Percentiles rank a stretch among this genome's conserved stretches.
Conservation (phyloP, 306 rosid genomes). For the Betula pendula region DNA sequence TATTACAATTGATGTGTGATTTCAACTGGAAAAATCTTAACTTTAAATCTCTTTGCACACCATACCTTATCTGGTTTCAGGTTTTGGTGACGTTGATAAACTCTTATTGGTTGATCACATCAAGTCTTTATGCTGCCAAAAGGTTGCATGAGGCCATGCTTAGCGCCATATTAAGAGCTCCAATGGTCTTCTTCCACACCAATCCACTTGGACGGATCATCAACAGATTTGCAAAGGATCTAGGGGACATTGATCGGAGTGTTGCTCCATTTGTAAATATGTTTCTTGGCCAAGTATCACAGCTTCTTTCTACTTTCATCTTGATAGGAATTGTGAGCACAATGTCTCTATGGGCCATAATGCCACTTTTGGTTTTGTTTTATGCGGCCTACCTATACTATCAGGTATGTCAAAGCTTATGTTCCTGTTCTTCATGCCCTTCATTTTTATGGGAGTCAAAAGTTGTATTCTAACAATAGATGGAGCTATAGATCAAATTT, state of each 20-base stretch:
- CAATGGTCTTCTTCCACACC: slow-evolving; percentile 90
- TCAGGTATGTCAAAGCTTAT: slow-evolving; percentile 57
- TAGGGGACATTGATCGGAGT: slow-evolving; percentile 87
- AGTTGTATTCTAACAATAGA: neutral
- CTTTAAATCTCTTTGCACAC: neutral
- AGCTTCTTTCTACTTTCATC: slow-evolving; percentile 81
- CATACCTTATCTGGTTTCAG: slow-evolving; percentile 43
- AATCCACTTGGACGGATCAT: slow-evolving; percentile 91
- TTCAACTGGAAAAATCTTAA: neutral
- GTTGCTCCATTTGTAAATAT: slow-evolving; percentile 74
- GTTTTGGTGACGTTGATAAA: slow-evolving; percentile 69
- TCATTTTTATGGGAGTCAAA: slow-evolving; percentile 13
- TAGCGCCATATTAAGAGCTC: slow-evolving; percentile 77
- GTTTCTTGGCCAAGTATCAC: slow-evolving; percentile 79
- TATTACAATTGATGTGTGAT: neutral
- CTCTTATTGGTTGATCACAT: slow-evolving; percentile 76
- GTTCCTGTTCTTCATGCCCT: slow-evolving; percentile 1
- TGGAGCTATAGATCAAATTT: neutral
- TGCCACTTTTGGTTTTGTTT: slow-evolving; percentile 86
- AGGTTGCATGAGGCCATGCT: slow-evolving; percentile 91
- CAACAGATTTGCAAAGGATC: slow-evolving; percentile 93
- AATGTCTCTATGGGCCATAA: slow-evolving; percentile 90
- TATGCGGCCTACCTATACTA: slow-evolving; percentile 79
- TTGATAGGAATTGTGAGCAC: slow-evolving; percentile 95
- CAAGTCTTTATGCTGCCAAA: slow-evolving; percentile 86